Evolutionary conservation across 768 basidiomycete genomes (phyloP).

Genomic region (Auricularia sp.): DNA sequence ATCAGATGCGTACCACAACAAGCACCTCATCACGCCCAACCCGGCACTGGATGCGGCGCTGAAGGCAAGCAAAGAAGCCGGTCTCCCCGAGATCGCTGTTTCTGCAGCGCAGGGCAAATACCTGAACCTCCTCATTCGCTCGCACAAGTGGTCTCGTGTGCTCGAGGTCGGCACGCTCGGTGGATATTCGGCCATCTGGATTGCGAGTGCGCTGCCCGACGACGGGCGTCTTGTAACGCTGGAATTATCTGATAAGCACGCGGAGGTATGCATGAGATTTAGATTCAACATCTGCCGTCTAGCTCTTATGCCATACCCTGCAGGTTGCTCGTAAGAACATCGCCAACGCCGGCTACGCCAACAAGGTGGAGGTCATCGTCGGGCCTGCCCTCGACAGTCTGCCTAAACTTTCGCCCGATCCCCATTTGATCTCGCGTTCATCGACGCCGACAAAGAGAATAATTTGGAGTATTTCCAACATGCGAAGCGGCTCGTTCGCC

Average conservation of each 20-base stretch:
- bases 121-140: background rate
- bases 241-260: conserved; percentile 20
- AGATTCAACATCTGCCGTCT: background rate
- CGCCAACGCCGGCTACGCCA: conserved; percentile 38
- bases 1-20: conserved; percentile 47
- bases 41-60: conserved; percentile 29
- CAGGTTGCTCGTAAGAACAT: conserved; percentile 54
- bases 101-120: conserved; percentile 10
- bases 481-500: conserved; percentile 47
- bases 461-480: conserved; percentile 48
- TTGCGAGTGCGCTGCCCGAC: conserved; percentile 19
- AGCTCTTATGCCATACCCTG: background rate
- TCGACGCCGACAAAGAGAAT: conserved; percentile 58
- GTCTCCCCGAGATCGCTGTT: conserved; percentile 29
- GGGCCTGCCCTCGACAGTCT: conserved; percentile 46
- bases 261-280: conserved; percentile 11
- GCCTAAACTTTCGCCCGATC: conserved; percentile 33
- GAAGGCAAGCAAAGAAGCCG: conserved; percentile 31
- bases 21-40: conserved; percentile 39
- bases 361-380: conserved; percentile 38
- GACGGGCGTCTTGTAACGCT: conserved; percentile 23
- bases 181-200: conserved; percentile 21
- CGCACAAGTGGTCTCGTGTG: conserved; percentile 4
- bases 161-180: conserved; percentile 6
- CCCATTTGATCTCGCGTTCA: conserved; percentile 59